Conservation (phyloP, 257 asterid species). For the Lycium ferocissimum region DNA sequence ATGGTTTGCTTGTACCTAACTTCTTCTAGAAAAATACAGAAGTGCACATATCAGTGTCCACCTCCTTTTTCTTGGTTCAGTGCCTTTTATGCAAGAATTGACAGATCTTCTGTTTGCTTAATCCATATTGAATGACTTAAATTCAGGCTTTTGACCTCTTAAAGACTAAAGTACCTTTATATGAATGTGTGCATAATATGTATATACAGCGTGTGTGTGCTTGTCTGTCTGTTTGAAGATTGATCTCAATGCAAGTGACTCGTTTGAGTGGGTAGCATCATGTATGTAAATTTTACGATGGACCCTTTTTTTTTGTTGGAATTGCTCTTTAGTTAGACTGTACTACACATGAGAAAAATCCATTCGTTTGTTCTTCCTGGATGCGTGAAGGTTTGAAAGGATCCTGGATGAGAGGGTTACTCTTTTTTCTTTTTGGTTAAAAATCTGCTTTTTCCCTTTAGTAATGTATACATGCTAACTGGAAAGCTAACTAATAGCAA, state of each 20-base stretch:
- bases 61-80: not conserved
- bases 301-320: not conserved
- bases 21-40: not conserved
- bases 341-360: not conserved
- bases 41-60: not conserved
- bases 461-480: not conserved
- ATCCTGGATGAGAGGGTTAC: not conserved
- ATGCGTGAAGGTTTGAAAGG: not conserved
- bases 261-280: not conserved
- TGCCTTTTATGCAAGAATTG: not conserved
- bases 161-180: not conserved
- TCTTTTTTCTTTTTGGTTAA: not conserved
- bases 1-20: not conserved
- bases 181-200: no score
- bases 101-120: not conserved
- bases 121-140: not conserved
- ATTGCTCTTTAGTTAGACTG: not conserved
- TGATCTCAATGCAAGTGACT: not conserved
- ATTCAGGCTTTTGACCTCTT: constrained; percentile 14
- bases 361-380: not conserved
- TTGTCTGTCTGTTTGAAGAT: not conserved
- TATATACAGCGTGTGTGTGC: not conserved
- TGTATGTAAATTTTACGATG: not conserved
- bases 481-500: not conserved
- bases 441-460: not conserved